Percentiles rank a stretch among this genome's conserved stretches.
Evolutionary conservation across 1,139 yeast genomes (phyloP).

Genomic region (Torulaspora globosa): DNA sequence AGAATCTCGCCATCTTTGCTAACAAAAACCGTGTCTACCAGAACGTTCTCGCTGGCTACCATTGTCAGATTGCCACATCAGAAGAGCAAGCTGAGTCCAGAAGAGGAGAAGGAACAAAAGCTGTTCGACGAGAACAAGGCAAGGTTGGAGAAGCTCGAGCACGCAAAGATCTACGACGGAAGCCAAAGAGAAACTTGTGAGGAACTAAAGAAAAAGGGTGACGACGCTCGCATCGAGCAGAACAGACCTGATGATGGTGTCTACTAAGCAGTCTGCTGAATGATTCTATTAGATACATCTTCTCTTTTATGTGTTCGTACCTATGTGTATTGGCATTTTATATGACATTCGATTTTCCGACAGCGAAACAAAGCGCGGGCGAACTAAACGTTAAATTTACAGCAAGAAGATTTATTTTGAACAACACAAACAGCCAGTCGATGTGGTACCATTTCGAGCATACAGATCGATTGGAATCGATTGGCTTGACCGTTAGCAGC

Average conservation of each 20-base stretch:
- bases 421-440: neutral
- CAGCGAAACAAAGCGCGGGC: neutral
- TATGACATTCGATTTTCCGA: too few species aligned
- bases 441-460: neutral
- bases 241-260: slow-evolving; percentile 38
- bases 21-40: slow-evolving; percentile 2
- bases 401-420: too few species aligned
- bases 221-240: slow-evolving; percentile 34
- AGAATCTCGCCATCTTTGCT: slow-evolving; percentile 5
- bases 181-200: slow-evolving; percentile 20
- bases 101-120: slow-evolving; percentile 27
- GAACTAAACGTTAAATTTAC: neutral
- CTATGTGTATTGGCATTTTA: too few species aligned
- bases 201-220: slow-evolving; percentile 31
- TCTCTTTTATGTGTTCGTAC: too few species aligned
- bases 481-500: too few species aligned
- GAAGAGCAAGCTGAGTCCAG: slow-evolving; percentile 20
- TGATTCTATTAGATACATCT: too few species aligned
- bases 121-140: slow-evolving; percentile 30
- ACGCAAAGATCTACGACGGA: slow-evolving; percentile 17
- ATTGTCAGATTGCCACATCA: slow-evolving; percentile 14
- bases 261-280: slow-evolving; percentile 18
- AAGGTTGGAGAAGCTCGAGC: slow-evolving; percentile 30
- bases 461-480: too few species aligned
- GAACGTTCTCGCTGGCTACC: slow-evolving; percentile 12